A percentile compares a stretch with the other conserved stretches of the same genome.
Conservation (phyloP, 805 yeast genomes). For the Myxozyma kluyveri region DNA sequence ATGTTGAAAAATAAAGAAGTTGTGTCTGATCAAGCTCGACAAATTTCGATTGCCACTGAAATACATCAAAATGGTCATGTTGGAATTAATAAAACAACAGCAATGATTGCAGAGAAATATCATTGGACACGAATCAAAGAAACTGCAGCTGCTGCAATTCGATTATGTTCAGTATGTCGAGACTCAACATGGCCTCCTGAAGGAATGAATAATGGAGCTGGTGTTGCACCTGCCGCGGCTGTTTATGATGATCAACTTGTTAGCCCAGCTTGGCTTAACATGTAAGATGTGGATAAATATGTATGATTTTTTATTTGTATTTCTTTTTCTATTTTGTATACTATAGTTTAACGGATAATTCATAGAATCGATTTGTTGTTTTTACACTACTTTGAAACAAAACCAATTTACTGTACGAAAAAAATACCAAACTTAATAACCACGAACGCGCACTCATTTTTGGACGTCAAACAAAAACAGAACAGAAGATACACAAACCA, state of each 20-base stretch:
- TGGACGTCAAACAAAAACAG: conserved; percentile 50
- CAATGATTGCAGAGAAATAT: conserved; percentile 70
- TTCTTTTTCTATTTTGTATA: conserved; percentile 75
- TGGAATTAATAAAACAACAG: conserved; percentile 86
- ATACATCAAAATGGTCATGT: conserved; percentile 69
- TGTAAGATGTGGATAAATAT: not conserved
- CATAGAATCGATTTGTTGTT: too few relatives aligned
- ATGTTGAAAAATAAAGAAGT: conserved; percentile 79
- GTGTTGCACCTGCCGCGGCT: conserved; percentile 97
- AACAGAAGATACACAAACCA: not conserved
- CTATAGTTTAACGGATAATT: too few relatives aligned
- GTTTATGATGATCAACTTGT: conserved; percentile 61
- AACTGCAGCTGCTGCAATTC: conserved; percentile 75
- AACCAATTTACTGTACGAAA: too few relatives aligned
- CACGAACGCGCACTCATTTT: too few relatives aligned
- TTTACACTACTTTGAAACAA: too few relatives aligned
- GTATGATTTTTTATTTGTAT: conserved; percentile 51
- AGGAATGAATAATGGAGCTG: conserved; percentile 47
- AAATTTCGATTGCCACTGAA: conserved; percentile 68
- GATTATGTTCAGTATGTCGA: conserved; percentile 72
- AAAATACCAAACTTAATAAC: too few relatives aligned
- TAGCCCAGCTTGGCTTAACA: conserved; percentile 31
- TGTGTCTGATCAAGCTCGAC: conserved; percentile 70
- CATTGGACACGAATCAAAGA: conserved; percentile 92
- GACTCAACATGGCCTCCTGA: conserved; percentile 39